Base-by-base conservation (phyloP, 805 yeast genomes). In the Cyberlindnera subsufficiens region DNA sequence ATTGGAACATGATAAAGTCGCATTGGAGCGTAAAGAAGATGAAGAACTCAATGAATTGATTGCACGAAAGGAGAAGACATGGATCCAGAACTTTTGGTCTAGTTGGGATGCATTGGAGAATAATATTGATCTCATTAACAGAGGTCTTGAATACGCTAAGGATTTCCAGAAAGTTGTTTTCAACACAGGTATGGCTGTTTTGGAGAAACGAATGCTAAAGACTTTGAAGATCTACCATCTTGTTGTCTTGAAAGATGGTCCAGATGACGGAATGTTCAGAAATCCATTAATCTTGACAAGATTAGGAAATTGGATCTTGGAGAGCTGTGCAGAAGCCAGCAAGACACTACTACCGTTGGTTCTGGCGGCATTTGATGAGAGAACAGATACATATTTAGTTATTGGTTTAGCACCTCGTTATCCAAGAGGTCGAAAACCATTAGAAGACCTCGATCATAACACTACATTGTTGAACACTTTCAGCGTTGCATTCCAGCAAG, bases 261-360 rank as follows among this genome's bases (percentile, higher is more conserved):
- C 95, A 5, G 93, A 87, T 54, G 67, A 87, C 22, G 76, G 72
- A 25, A 65, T 86, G 40, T 91, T 88, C 63, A 75, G 75, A 52
- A 95, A 93, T 61, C 99, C 99, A 4, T 65, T 93, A 45, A 86
- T 95, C 36, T 64, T 95, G 37, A 68, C 87, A 32, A 77, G 95
- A 52, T 68, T 93, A 20, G 98, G 97, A 0, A 76, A 80, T 45
- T 95, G 99, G 99, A 70, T 93, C 4, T 67, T 88, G 37, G 98
- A 95, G 58, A 82, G 88, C 46, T 83, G 91, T 53, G 83, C 95
- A 4, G 96, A 89, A 58, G 90, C 85, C 48, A 68, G 71, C 25
- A 69, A 69, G 42, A 74, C 74, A 18, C 65, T 85, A 34, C 65
- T 85, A 41, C 98, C 99, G 2, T 66, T 91, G 52, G 93, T 91